Evolutionary conservation across 2,329 filamentous ascomycete genomes (phyloP).

Genomic region (Fusarium transvaalense): DNA sequence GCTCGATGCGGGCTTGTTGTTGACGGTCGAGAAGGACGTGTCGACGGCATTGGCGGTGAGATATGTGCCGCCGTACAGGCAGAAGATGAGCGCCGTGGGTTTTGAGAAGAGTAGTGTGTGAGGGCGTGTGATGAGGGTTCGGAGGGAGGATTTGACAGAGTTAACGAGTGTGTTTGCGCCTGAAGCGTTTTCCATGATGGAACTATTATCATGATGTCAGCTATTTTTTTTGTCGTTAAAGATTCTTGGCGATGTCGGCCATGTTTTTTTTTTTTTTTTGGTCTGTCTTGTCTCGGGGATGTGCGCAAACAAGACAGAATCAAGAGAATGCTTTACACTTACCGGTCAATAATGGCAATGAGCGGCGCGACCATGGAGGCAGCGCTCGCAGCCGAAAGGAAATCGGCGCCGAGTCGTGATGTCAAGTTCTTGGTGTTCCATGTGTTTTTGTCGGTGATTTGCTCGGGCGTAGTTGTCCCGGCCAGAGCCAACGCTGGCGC

Average conservation of each 20-base stretch:
- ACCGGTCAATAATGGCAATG: slow-evolving; percentile 91
- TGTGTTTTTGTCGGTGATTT: slow-evolving; percentile 37
- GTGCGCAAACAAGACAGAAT: background rate
- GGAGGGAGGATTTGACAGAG: slow-evolving; percentile 71
- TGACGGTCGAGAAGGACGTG: slow-evolving; percentile 76
- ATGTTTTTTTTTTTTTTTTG: background rate
- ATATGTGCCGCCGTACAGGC: slow-evolving; percentile 90
- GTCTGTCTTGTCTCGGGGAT: background rate
- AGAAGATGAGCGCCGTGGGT: slow-evolving; percentile 76
- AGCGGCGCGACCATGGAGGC: slow-evolving; percentile 83
- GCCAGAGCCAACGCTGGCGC: slow-evolving; percentile 37
- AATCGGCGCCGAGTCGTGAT: slow-evolving; percentile 75
- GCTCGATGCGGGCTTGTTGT: slow-evolving; percentile 66
- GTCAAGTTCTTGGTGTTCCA: slow-evolving; percentile 85
- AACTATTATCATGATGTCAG: slow-evolving; percentile 62
- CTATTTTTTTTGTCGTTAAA: background rate
- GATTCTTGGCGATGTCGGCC: slow-evolving; percentile 20
- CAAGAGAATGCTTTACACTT: slow-evolving; percentile 29
- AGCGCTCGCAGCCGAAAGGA: slow-evolving; percentile 76
- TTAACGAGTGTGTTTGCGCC: slow-evolving; percentile 70
- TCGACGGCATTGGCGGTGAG: slow-evolving; percentile 89
- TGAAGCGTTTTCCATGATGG: slow-evolving; percentile 86
- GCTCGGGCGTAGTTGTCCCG: slow-evolving; percentile 38
- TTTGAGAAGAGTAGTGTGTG: slow-evolving; percentile 72
- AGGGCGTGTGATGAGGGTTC: slow-evolving; percentile 69